Base-by-base conservation (phyloP, 495 filamentous ascomycete genomes). In the Penicillium arizonense region DNA sequence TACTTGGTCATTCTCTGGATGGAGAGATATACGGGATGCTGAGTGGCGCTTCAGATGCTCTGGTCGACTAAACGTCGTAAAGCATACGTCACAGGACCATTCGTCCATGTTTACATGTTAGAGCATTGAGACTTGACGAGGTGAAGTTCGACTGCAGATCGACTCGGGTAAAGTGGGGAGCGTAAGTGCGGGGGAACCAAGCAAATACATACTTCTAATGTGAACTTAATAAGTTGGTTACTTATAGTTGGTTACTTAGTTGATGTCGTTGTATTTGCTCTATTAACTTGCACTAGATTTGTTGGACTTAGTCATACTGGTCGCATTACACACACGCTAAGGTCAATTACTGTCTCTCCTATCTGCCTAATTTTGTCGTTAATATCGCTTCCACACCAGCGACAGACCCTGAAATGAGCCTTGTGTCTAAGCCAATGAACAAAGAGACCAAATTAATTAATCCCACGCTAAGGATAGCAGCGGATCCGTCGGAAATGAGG, bases 301-400 rank as follows among this genome's bases (percentile, higher is more conserved):
- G 23, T 0, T 24, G 38, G 38, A 20, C 2, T 21, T 18, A 14
- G 12, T 38, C 13, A 30, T 80, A 3, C 62, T 75, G 64, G 77
- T 81, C 12, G 79, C 79, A 11, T 78, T 78, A 28, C 78, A 82
- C 79, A 28, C 78, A 82, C 67, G 78, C 77, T 24, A 24, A 24
- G 5, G 5, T 6, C 23, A 24, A 24, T 18, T 18, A 18, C 28
- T 7, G 8, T 30, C 28, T 30, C 28, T 10, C 28, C 28, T 30
- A 30, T 9, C 28, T 30, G 28, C 28, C 28, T 30, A 30, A 30
- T 30, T 30, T 7, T 5, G 9, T 30, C 28, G 2, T 30, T 30
- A 30, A 30, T 30, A 30, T 30, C 28, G 28, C 28, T 30, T 30
- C 28, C 6, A 30, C 2, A 0, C 28, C 6, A 7, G 6, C 28